phyloP scores from a whole-genome alignment of 441 rosid species.

The Kokia cookei region DNA sequence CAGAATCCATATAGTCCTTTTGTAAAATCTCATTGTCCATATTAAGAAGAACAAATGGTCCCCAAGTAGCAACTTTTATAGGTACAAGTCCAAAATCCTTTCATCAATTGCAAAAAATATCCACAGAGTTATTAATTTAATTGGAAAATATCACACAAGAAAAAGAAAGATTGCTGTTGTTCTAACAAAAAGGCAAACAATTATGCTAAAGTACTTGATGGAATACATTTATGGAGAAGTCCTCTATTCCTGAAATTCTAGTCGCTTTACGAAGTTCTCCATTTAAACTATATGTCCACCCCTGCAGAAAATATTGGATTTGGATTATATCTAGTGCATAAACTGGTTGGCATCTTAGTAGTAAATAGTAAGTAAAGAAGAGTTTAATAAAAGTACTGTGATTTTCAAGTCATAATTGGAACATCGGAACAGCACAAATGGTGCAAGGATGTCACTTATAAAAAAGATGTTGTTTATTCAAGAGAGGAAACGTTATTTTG shows the following conservation, averaged over 20 bases:
- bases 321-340: not conserved
- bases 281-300: slow-evolving; percentile 78
- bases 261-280: slow-evolving; percentile 80
- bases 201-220: slow-evolving; percentile 24
- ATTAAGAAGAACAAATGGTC: slow-evolving; percentile 83
- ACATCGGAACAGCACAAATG: not conserved
- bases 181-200: slow-evolving; percentile 30
- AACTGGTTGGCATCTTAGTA: not conserved
- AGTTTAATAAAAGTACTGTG: not conserved
- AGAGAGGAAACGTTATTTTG: not conserved
- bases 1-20: slow-evolving; percentile 18
- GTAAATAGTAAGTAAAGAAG: not conserved
- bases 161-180: not conserved
- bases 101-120: slow-evolving; percentile 20
- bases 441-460: not conserved
- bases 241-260: slow-evolving; percentile 54
- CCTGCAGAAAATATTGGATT: slow-evolving; percentile 34
- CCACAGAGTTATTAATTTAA: slow-evolving; percentile 13
- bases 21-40: slow-evolving; percentile 26
- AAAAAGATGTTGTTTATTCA: not conserved
- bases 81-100: slow-evolving; percentile 83
- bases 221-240: slow-evolving; percentile 55
- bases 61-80: slow-evolving; percentile 67
- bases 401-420: not conserved
- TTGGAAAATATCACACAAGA: not conserved